A percentile compares a stretch with the other conserved stretches of the same genome.
These are phyloP conservation scores for Spinacia oleracea DNA, from an alignment of 179 eudicot species.

Conservation along the genomic window DNA sequence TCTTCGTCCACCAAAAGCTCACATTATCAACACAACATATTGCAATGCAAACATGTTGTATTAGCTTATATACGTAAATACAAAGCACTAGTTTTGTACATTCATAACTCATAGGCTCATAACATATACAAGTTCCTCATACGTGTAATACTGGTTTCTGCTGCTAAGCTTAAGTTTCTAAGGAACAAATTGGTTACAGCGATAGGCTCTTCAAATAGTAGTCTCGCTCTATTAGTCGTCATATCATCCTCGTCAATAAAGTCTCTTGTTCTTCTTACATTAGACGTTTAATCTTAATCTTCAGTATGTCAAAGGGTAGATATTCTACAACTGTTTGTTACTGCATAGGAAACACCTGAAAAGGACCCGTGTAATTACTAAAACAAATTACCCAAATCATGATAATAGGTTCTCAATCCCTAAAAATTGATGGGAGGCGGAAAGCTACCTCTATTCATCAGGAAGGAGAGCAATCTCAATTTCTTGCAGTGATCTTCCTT, in stretches of 20 bases:
- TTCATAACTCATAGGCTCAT: conserved; percentile 7
- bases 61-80: background rate
- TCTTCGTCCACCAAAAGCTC: background rate
- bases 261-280: background rate
- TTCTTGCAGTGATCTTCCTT: conserved; percentile 90
- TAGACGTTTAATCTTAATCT: background rate
- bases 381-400: background rate
- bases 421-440: background rate
- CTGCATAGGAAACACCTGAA: background rate
- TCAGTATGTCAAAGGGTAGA: background rate
- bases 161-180: background rate
- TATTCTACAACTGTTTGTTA: conserved; percentile 2
- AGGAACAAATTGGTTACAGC: background rate
- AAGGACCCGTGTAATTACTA: background rate
- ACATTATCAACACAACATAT: background rate
- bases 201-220: background rate
- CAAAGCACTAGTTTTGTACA: background rate
- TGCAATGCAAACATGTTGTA: background rate
- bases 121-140: conserved; percentile 6
- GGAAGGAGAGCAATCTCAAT: conserved; percentile 90
- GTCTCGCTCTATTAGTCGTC: background rate
- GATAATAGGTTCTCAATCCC: background rate
- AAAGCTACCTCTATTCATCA: conserved; percentile 35
- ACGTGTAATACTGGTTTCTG: background rate
- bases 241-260: background rate